These are phyloP conservation scores for Lodderomyces beijingensis DNA, from an alignment of 1,139 yeast species.

Conservation along the genomic window DNA sequence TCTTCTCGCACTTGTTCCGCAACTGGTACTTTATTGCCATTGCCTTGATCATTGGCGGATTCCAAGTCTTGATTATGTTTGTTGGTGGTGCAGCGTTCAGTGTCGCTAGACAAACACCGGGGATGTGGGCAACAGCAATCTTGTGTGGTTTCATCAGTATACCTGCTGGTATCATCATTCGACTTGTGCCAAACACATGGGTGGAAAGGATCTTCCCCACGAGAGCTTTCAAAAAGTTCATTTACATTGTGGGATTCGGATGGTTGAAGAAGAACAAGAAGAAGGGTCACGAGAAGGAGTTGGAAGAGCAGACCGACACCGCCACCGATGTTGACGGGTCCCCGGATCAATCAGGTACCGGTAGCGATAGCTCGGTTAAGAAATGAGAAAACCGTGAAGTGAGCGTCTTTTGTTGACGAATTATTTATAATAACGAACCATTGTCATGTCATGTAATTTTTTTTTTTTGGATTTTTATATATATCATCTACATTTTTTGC, in stretches of 20 bases:
- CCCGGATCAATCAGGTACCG: too few species aligned
- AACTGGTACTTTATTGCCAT: constrained; percentile 79
- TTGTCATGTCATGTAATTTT: too few species aligned
- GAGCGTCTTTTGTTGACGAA: too few species aligned
- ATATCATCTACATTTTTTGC: too few species aligned
- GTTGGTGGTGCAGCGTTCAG: constrained; percentile 97
- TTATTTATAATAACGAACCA: too few species aligned
- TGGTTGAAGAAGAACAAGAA: constrained; percentile 34
- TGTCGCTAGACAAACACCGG: constrained; percentile 70
- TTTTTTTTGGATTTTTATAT: too few species aligned
- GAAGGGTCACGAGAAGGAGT: constrained; percentile 5
- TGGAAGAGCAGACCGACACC: too few species aligned
- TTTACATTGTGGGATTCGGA: constrained; percentile 47
- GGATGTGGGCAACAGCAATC: constrained; percentile 88
- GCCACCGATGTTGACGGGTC: too few species aligned
- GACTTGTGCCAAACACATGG: constrained; percentile 83
- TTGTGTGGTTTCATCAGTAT: constrained; percentile 78
- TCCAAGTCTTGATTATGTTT: constrained; percentile 87
- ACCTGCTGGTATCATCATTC: constrained; percentile 71
- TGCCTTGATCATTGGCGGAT: constrained; percentile 68
- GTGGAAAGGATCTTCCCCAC: constrained; percentile 67
- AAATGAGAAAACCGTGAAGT: too few species aligned
- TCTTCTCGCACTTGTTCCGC: constrained; percentile 74
- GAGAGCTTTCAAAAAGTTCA: constrained; percentile 41
- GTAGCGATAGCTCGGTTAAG: too few species aligned